Conservation (phyloP, 2,329 filamentous ascomycete genomes). For the Claviceps citrina region DNA sequence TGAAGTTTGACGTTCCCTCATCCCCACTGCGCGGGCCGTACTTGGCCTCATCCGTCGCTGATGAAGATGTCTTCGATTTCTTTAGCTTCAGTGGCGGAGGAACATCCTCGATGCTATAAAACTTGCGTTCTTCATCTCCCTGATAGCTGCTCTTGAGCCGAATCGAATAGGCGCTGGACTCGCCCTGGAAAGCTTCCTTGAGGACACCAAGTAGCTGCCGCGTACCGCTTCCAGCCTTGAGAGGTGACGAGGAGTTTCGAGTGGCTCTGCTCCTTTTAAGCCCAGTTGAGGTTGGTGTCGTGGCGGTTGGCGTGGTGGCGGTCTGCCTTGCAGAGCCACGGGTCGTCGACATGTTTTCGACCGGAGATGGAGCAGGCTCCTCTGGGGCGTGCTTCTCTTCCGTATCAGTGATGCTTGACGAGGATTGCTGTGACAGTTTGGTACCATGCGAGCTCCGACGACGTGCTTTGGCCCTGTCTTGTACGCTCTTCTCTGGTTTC, state of each 20-base stretch:
- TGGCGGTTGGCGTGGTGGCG: slow-evolving; percentile 20
- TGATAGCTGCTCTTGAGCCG: slow-evolving; percentile 32
- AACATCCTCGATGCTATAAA: slow-evolving; percentile 13
- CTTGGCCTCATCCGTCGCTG: not conserved
- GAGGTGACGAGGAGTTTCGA: slow-evolving; percentile 31
- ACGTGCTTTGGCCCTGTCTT: not conserved
- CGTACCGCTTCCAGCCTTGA: slow-evolving; percentile 29
- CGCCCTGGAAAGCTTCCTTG: slow-evolving; percentile 46
- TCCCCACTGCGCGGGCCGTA: not conserved
- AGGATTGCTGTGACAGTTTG: not conserved
- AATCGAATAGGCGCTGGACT: slow-evolving; percentile 34
- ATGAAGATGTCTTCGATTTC: not conserved
- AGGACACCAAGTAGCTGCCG: slow-evolving; percentile 42
- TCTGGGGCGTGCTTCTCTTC: slow-evolving; percentile 5
- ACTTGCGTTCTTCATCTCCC: slow-evolving; percentile 27
- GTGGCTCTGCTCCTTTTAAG: slow-evolving; percentile 43
- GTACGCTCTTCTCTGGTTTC: not conserved
- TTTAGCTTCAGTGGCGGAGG: slow-evolving; percentile 7
- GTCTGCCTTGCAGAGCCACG: slow-evolving; percentile 9
- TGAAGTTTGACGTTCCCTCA: slow-evolving; percentile 4
- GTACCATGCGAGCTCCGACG: slow-evolving; percentile 2
- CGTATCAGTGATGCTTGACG: not conserved
- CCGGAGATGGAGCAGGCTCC: not conserved
- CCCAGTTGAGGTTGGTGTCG: slow-evolving; percentile 22
- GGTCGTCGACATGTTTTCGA: slow-evolving; percentile 10